Conservation (phyloP, 2,329 filamentous ascomycete genomes). For the Epichloe aotearoae region DNA sequence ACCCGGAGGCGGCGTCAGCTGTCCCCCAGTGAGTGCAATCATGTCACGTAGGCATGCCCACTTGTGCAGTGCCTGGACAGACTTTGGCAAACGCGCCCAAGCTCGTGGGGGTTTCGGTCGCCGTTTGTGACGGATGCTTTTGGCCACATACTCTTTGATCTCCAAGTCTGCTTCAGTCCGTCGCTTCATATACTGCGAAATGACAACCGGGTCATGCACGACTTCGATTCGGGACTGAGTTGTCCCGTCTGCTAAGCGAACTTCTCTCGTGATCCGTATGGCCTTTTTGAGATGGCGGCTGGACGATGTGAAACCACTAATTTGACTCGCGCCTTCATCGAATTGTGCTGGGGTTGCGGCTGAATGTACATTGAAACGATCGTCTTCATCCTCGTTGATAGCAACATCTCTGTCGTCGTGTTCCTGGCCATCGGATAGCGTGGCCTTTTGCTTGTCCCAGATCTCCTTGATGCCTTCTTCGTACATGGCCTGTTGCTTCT, state of each 20-base stretch:
- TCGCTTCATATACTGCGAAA: conserved; percentile 74
- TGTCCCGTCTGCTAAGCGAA: conserved; percentile 30
- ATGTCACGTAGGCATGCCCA: conserved; percentile 10
- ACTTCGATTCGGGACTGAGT: conserved; percentile 52
- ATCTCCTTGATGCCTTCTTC: conserved; percentile 83
- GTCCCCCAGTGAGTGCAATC: conserved; percentile 1
- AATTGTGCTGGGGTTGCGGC: conserved; percentile 52
- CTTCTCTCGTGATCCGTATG: conserved; percentile 58
- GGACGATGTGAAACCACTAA: conserved; percentile 52
- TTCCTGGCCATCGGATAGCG: conserved; percentile 58
- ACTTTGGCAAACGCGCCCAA: conserved; percentile 9
- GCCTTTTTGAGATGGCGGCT: conserved; percentile 56
- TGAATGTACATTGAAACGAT: conserved; percentile 58
- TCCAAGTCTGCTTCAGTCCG: conserved; percentile 59
- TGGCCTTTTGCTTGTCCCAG: conserved; percentile 77
- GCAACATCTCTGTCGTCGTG: conserved; percentile 50
- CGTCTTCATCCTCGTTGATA: conserved; percentile 46
- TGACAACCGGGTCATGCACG: conserved; percentile 72
- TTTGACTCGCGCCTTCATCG: conserved; percentile 72
- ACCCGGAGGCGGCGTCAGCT: conserved; percentile 18
- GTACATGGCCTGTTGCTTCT: conserved; percentile 83
- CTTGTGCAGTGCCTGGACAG: conserved; percentile 10
- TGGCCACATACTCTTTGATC: conserved; percentile 52
- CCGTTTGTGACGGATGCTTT: conserved; percentile 4
- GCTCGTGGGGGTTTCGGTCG: conserved; percentile 4